These are phyloP conservation scores for Suillus occidentalis DNA, from an alignment of 768 basidiomycete genomes.

Conservation along the genomic window DNA sequence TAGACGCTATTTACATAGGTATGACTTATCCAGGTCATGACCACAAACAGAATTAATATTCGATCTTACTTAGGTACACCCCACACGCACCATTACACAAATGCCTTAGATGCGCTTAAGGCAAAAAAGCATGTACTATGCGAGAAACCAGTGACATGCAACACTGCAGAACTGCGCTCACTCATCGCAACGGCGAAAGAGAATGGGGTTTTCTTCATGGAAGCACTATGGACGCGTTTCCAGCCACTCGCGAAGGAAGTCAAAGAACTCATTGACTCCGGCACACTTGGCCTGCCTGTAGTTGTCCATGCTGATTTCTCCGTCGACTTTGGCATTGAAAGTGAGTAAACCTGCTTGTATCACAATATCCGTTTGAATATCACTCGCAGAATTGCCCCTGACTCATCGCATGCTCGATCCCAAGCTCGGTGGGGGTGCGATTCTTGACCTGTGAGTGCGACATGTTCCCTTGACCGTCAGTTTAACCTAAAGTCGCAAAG, in stretches of 20 bases:
- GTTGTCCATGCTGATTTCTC: slow-evolving; percentile 50
- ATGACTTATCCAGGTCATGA: not conserved
- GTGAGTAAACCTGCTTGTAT: slow-evolving; percentile 29
- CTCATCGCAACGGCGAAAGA: slow-evolving; percentile 48
- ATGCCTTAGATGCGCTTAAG: slow-evolving; percentile 45
- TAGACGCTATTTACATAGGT: slow-evolving; percentile 54
- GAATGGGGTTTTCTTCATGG: slow-evolving; percentile 55
- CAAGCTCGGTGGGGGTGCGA: slow-evolving; percentile 49
- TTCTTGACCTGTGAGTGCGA: slow-evolving; percentile 46
- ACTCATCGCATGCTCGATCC: slow-evolving; percentile 52
- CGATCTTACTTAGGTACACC: slow-evolving; percentile 41
- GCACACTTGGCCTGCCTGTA: slow-evolving; percentile 38
- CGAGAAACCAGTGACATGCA: slow-evolving; percentile 56
- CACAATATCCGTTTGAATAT: not conserved
- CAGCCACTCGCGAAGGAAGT: slow-evolving; percentile 32
- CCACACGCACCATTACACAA: slow-evolving; percentile 51
- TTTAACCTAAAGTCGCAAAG: slow-evolving; percentile 18
- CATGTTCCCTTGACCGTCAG: slow-evolving; percentile 11
- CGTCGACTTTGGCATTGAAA: slow-evolving; percentile 43
- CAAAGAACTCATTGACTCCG: slow-evolving; percentile 37
- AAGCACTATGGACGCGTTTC: slow-evolving; percentile 54
- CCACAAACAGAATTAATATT: too few species aligned
- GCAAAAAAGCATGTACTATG: slow-evolving; percentile 55
- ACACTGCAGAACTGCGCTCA: slow-evolving; percentile 45
- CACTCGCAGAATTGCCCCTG: slow-evolving; percentile 35